phyloP scores from a whole-genome alignment of 192 early-diverging fungal species.

The Pilaira anomala region DNA sequence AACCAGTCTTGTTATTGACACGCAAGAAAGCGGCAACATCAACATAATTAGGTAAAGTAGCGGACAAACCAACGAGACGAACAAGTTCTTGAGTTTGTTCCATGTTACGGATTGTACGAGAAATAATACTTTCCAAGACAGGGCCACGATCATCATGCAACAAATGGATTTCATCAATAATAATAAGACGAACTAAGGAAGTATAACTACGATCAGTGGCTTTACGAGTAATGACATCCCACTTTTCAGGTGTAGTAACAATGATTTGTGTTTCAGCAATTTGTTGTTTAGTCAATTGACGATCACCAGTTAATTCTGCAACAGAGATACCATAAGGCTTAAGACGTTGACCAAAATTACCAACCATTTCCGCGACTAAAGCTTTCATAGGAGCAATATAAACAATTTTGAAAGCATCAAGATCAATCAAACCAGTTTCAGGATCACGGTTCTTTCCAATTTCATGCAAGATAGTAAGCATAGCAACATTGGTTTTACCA shows the following conservation, averaged over 20 bases:
- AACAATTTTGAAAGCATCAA: constrained; percentile 93
- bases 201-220: constrained; percentile 96
- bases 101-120: constrained; percentile 79
- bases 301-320: constrained; percentile 97
- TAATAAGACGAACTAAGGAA: constrained; percentile 65
- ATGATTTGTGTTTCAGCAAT: constrained; percentile 96
- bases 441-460: constrained; percentile 78
- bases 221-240: constrained; percentile 98
- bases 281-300: constrained; percentile 94
- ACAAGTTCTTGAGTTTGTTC: constrained; percentile 88
- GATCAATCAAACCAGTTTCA: constrained; percentile 65
- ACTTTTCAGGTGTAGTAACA: constrained; percentile 98
- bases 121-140: constrained; percentile 90
- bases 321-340: constrained; percentile 79
- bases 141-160: constrained; percentile 97
- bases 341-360: constrained; percentile 77
- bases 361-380: constrained; percentile 96
- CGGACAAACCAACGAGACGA: constrained; percentile 88
- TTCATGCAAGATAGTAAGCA: constrained; percentile 91
- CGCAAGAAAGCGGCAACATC: constrained; percentile 95
- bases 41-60: constrained; percentile 93
- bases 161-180: constrained; percentile 97
- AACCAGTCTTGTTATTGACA: constrained; percentile 71
- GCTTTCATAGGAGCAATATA: constrained; percentile 99
- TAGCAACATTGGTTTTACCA: constrained; percentile 97